Conservation (phyloP, 768 basidiomycete species). For the Phlebiopsis flavidoalba region DNA sequence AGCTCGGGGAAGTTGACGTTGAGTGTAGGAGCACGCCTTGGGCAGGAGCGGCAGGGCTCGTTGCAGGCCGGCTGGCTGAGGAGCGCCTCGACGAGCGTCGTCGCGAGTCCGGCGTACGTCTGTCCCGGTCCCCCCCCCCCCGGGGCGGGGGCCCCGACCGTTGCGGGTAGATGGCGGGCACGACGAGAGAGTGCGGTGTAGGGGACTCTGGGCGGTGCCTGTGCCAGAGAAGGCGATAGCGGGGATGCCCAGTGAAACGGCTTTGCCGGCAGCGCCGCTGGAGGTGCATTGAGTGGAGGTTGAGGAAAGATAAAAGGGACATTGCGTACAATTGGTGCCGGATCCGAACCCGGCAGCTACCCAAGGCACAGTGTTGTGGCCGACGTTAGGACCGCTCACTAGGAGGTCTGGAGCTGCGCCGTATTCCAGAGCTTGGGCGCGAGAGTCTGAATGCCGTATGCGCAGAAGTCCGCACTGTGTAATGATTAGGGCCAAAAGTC, state of each 20-base stretch:
- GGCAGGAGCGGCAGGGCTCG: slow-evolving; percentile 34
- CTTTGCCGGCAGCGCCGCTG: slow-evolving; percentile 24
- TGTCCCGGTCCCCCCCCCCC: slow-evolving; percentile 10
- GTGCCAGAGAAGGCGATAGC: slow-evolving; percentile 27
- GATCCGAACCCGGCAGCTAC: neutral
- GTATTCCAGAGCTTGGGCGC: slow-evolving; percentile 6
- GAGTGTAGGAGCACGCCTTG: slow-evolving; percentile 31
- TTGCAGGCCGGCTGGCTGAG: slow-evolving; percentile 11
- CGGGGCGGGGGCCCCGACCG: slow-evolving; percentile 16
- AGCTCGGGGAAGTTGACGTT: slow-evolving; percentile 43
- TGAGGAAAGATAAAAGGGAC: neutral
- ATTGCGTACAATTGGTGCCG: neutral
- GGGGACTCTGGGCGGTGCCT: slow-evolving; percentile 19
- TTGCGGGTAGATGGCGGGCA: slow-evolving; percentile 5
- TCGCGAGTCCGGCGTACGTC: slow-evolving; percentile 19
- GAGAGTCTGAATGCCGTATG: slow-evolving; percentile 8
- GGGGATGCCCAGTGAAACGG: slow-evolving; percentile 24
- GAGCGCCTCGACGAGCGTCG: slow-evolving; percentile 15
- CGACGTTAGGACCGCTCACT: slow-evolving; percentile 15
- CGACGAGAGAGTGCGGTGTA: slow-evolving; percentile 6
- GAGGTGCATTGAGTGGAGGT: neutral
- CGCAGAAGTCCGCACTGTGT: slow-evolving; percentile 4
- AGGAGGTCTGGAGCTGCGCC: slow-evolving; percentile 4
- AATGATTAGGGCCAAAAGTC: neutral
- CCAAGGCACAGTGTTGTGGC: neutral